Evolutionary conservation across 2,329 filamentous ascomycete genomes (phyloP).

Genomic region (Colletotrichum orchidophilum): DNA sequence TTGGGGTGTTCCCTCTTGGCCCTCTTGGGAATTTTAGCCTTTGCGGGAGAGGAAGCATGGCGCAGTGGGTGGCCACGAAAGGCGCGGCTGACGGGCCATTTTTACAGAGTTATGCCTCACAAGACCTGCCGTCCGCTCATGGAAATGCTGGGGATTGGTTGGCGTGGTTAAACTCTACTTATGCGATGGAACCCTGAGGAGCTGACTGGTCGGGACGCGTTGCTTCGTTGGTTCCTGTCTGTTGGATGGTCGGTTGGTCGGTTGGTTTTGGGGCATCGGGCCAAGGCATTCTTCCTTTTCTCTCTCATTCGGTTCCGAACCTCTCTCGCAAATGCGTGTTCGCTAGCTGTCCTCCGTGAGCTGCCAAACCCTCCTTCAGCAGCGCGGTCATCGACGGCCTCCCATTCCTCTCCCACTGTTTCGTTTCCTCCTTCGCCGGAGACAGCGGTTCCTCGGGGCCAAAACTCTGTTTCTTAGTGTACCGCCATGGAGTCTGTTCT

Average conservation of each 20-base stretch:
- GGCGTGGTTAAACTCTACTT: neutral
- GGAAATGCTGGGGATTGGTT: conserved; percentile 15
- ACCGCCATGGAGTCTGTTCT: neutral
- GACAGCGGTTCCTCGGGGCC: neutral
- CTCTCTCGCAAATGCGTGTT: neutral
- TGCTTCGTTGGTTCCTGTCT: neutral
- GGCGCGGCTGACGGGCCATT: neutral
- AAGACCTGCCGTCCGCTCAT: neutral
- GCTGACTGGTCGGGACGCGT: neutral
- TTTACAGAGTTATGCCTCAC: conserved; percentile 1
- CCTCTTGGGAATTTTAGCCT: neutral
- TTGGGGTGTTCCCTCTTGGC: neutral
- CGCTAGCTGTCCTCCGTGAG: neutral
- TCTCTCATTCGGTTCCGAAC: neutral
- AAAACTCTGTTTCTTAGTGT: neutral
- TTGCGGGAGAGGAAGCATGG: neutral
- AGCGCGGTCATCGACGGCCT: neutral
- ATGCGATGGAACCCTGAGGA: conserved; percentile 23
- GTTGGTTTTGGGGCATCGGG: neutral
- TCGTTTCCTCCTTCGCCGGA: neutral
- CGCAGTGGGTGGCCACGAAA: neutral
- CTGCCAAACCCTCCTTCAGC: neutral
- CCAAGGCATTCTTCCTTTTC: neutral
- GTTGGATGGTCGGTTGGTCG: neutral
- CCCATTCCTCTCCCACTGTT: neutral